phyloP scores from a whole-genome alignment of 1,139 yeast species.

The Debaryomyces singareniensis region DNA sequence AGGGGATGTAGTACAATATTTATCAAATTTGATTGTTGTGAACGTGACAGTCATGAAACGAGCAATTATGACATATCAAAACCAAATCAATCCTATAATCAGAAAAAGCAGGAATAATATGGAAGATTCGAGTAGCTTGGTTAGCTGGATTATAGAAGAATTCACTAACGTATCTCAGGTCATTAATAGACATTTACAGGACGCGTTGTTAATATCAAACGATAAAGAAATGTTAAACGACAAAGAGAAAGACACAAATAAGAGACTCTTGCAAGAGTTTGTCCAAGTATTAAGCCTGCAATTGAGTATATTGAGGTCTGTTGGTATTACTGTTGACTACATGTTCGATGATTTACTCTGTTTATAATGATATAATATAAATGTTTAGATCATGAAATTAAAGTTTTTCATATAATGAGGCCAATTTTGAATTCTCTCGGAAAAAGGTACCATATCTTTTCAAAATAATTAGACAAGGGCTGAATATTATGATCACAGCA shows the following conservation, averaged over 20 bases:
- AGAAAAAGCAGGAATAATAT: conserved; percentile 20
- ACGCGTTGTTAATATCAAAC: conserved; percentile 40
- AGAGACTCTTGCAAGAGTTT: conserved; percentile 35
- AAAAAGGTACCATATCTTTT: conserved; percentile 56
- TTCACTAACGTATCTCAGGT: conserved; percentile 54
- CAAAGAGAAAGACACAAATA: conserved; percentile 21
- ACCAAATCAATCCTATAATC: conserved; percentile 28
- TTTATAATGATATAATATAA: conserved; percentile 3
- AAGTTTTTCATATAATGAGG: conserved; percentile 45
- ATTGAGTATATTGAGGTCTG: conserved; percentile 52
- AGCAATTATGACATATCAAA: conserved; percentile 28
- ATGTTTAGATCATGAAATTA: conserved; percentile 7
- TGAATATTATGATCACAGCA: conserved; percentile 44
- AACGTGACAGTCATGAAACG: conserved; percentile 34
- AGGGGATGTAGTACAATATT: conserved; percentile 39
- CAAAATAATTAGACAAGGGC: conserved; percentile 40
- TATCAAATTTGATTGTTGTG: conserved; percentile 38
- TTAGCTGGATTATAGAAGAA: conserved; percentile 66
- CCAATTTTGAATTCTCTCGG: conserved; percentile 62
- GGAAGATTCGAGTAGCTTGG: conserved; percentile 39
- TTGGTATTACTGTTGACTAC: conserved; percentile 71
- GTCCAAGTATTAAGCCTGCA: conserved; percentile 52
- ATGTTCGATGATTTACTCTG: conserved; percentile 35
- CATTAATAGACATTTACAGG: conserved; percentile 63
- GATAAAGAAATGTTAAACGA: conserved; percentile 14